A percentile compares a stretch with the other conserved stretches of the same genome.
These are phyloP conservation scores for Tolypocladium tundrense DNA, from an alignment of 2,329 filamentous ascomycete genomes.

Conservation along the genomic window DNA sequence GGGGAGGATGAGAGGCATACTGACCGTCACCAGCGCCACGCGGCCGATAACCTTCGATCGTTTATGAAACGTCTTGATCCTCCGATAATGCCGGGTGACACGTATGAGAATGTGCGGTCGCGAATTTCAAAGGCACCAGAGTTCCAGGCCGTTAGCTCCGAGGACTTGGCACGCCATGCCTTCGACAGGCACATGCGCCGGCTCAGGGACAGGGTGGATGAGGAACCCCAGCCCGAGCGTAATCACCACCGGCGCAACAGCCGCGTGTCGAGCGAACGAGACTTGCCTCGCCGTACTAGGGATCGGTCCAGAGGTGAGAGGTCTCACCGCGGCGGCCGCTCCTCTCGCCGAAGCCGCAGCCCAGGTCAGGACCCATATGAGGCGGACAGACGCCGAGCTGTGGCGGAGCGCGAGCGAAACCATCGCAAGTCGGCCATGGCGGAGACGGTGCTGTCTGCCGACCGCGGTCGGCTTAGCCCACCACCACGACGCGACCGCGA, in stretches of 20 bases:
- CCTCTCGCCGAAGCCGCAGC: slow-evolving; percentile 63
- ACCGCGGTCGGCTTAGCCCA: slow-evolving; percentile 36
- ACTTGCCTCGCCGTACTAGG: slow-evolving; percentile 50
- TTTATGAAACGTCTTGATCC: slow-evolving; percentile 86
- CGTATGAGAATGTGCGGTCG: slow-evolving; percentile 77
- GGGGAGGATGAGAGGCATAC: slow-evolving; percentile 78
- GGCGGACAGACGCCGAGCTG: slow-evolving; percentile 85
- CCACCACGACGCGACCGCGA: slow-evolving; percentile 31
- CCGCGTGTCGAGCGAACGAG: slow-evolving; percentile 40
- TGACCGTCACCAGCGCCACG: slow-evolving; percentile 77
- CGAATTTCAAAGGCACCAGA: slow-evolving; percentile 75
- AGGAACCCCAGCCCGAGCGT: slow-evolving; percentile 58
- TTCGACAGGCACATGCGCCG: slow-evolving; percentile 91
- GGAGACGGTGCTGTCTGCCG: slow-evolving; percentile 45
- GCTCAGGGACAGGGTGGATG: slow-evolving; percentile 83
- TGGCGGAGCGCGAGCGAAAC: slow-evolving; percentile 86
- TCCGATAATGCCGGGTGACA: slow-evolving; percentile 65
- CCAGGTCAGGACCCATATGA: slow-evolving; percentile 94
- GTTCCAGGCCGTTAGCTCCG: slow-evolving; percentile 71
- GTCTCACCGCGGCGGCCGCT: slow-evolving; percentile 49
- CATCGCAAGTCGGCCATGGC: slow-evolving; percentile 73
- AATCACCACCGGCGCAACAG: slow-evolving; percentile 43
- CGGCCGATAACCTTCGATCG: slow-evolving; percentile 74
- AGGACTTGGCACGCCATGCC: slow-evolving; percentile 70
- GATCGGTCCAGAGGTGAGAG: slow-evolving; percentile 50